Conservation (phyloP, 345 rosid genomes). For the Salix purpurea region DNA sequence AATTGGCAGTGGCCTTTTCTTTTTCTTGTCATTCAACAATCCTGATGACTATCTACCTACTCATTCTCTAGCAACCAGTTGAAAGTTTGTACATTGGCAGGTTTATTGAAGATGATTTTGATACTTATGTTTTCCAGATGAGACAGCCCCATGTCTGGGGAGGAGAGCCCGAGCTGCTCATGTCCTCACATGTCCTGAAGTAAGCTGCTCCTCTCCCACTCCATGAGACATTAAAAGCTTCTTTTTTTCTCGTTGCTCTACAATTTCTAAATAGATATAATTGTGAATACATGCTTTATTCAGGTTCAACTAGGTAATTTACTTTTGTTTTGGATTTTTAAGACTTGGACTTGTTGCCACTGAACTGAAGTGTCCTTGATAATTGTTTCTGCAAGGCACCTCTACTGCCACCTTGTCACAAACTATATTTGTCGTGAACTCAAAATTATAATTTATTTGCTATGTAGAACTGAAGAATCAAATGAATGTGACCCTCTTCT, state of each 20-base stretch:
- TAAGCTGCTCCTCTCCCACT: slow-evolving; percentile 13
- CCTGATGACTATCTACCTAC: not conserved
- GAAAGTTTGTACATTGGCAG: slow-evolving; percentile 23
- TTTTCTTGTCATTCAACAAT: not conserved
- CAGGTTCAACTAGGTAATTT: not conserved
- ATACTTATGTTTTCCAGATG: slow-evolving; percentile 48
- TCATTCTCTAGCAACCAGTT: not conserved
- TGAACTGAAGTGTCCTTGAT: not conserved
- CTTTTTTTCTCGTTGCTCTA: not conserved
- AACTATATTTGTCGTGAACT: not conserved
- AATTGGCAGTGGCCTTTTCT: not conserved
- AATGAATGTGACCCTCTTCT: not conserved
- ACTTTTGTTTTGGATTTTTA: not conserved
- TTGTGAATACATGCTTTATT: not conserved
- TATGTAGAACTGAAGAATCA: not conserved
- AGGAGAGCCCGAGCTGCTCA: slow-evolving; percentile 73
- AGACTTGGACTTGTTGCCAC: not conserved
- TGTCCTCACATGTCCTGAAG: slow-evolving; percentile 64
- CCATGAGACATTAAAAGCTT: not conserved
- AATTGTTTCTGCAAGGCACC: not conserved
- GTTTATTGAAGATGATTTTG: slow-evolving; percentile 65
- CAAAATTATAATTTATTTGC: not conserved
- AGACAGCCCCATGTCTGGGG: slow-evolving; percentile 68
- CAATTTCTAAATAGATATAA: not conserved
- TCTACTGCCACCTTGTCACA: not conserved